phyloP scores from a whole-genome alignment of 1,284 basidiomycete species.

The Singerocomus rubriflavus region DNA sequence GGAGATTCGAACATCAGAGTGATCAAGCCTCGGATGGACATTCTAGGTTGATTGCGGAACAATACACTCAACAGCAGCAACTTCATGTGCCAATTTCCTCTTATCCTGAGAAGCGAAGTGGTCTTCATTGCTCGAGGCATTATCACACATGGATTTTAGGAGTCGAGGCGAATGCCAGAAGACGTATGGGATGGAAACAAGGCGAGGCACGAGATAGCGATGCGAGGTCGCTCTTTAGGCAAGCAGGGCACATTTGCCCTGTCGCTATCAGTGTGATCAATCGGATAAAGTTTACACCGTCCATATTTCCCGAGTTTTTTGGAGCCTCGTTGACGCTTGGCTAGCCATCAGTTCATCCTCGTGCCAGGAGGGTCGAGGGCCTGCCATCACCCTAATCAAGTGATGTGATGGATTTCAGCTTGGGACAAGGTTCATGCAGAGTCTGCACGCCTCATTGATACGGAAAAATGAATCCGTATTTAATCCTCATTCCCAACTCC shows the following conservation, averaged over 20 bases:
- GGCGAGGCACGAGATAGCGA: too few relatives aligned
- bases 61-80: too few relatives aligned
- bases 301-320: neutral
- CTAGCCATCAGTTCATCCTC: neutral
- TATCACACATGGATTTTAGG: neutral
- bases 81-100: constrained; percentile 7
- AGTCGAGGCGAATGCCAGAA: neutral
- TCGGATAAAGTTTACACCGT: constrained; percentile 1
- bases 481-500: too few relatives aligned
- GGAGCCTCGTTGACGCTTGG: constrained; percentile 1
- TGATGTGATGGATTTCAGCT: too few relatives aligned
- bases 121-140: constrained; percentile 1
- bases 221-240: neutral
- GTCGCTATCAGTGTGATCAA: constrained; percentile 10
- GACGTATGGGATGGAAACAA: neutral
- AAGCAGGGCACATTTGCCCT: too few relatives aligned
- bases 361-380: constrained; percentile 8
- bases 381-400: neutral
- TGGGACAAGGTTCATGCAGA: too few relatives aligned
- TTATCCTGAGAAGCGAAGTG: constrained; percentile 9
- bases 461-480: too few relatives aligned
- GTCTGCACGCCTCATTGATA: too few relatives aligned
- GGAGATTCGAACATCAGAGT: constrained; percentile 8
- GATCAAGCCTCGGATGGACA: neutral
- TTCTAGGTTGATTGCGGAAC: neutral